Conservation (phyloP, 768 basidiomycete species). For the Lyophyllum atratum region DNA sequence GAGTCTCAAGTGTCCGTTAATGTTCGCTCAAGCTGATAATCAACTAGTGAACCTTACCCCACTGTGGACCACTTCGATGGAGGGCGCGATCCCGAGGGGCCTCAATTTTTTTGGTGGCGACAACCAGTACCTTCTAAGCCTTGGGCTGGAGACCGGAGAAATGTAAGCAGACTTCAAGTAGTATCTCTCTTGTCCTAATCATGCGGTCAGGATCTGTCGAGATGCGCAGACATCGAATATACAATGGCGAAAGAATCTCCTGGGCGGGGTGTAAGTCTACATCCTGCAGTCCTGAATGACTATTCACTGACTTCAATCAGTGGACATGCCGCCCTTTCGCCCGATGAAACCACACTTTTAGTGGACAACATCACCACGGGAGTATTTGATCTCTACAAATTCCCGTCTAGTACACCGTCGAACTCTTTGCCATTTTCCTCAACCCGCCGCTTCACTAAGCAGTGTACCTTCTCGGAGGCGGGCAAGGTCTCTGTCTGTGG, state of each 20-base stretch:
- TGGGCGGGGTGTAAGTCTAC: slow-evolving; percentile 7
- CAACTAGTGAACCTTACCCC: too few relatives aligned
- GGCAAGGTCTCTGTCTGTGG: slow-evolving; percentile 14
- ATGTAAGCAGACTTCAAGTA: slow-evolving; percentile 7
- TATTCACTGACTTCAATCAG: background rate
- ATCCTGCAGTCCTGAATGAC: slow-evolving; percentile 1
- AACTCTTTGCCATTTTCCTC: background rate
- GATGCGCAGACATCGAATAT: slow-evolving; percentile 13
- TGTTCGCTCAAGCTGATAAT: too few relatives aligned
- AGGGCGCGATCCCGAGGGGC: slow-evolving; percentile 1
- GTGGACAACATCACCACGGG: slow-evolving; percentile 7
- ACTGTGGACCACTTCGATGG: slow-evolving; percentile 5
- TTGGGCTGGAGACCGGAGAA: slow-evolving; percentile 10
- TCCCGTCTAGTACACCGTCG: background rate
- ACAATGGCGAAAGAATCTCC: slow-evolving; percentile 10
- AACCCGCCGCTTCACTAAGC: background rate
- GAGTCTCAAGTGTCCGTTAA: too few relatives aligned
- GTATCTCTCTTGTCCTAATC: background rate
- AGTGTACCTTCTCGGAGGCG: slow-evolving; percentile 11
- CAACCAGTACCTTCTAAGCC: slow-evolving; percentile 8
- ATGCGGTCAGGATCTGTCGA: slow-evolving; percentile 5
- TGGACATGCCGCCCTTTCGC: slow-evolving; percentile 10
- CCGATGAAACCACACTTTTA: slow-evolving; percentile 4
- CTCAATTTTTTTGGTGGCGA: slow-evolving; percentile 14
- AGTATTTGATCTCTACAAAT: slow-evolving; percentile 6